These are phyloP conservation scores for Cercis canadensis DNA, from an alignment of 306 rosid species.

Conservation along the genomic window DNA sequence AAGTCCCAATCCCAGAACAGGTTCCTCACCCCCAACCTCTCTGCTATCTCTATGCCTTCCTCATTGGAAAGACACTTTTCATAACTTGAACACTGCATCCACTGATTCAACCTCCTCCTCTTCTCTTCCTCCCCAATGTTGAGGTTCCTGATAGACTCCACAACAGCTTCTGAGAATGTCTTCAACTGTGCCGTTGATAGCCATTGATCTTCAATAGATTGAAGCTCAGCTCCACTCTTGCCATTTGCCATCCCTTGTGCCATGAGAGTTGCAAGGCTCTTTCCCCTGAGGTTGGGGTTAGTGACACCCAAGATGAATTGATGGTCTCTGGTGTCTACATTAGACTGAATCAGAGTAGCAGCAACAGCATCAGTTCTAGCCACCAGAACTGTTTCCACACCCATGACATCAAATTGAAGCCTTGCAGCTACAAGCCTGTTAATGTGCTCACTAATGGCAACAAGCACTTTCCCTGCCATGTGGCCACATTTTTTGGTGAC, in stretches of 20 bases:
- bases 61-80: constrained; percentile 74
- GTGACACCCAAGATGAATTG: constrained; percentile 89
- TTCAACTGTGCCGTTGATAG: constrained; percentile 64
- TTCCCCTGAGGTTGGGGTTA: constrained; percentile 59
- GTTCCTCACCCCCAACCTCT: constrained; percentile 62
- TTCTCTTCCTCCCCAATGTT: constrained; percentile 64
- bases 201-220: constrained; percentile 80
- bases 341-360: constrained; percentile 83
- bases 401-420: constrained; percentile 95
- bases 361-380: constrained; percentile 93
- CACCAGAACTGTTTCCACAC: constrained; percentile 83
- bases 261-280: constrained; percentile 61
- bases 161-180: constrained; percentile 80
- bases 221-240: constrained; percentile 80
- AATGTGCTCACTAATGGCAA: constrained; percentile 79
- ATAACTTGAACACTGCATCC: constrained; percentile 57
- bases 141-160: constrained; percentile 60
- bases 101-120: constrained; percentile 63
- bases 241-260: constrained; percentile 71
- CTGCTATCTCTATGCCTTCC: constrained; percentile 69
- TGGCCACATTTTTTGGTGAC: constrained; percentile 94
- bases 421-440: constrained; percentile 92
- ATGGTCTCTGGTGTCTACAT: constrained; percentile 82
- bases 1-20: constrained; percentile 97
- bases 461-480: constrained; percentile 96